These are phyloP conservation scores for Glaciozyma antarctica DNA, from an alignment of 768 basidiomycete species.

Conservation along the genomic window DNA sequence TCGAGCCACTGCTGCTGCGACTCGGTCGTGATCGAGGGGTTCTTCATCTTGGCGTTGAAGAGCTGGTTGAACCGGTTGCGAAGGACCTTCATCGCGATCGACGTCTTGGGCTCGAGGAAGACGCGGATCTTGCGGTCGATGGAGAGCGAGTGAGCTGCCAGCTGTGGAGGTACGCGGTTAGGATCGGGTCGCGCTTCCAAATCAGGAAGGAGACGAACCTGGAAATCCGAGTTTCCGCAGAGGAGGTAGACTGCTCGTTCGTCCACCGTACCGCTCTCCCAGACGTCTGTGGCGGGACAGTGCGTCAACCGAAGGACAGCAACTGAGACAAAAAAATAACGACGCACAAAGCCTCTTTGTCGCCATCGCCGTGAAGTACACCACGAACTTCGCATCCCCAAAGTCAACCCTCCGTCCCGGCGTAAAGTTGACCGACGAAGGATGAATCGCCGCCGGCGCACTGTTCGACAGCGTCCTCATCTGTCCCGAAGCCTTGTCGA, in stretches of 20 bases:
- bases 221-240: conserved; percentile 85
- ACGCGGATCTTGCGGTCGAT: conserved; percentile 82
- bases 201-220: conserved; percentile 35
- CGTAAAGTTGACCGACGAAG: conserved; percentile 81
- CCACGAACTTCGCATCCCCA: conserved; percentile 51
- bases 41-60: conserved; percentile 30
- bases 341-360: conserved; percentile 75
- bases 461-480: conserved; percentile 75
- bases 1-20: conserved; percentile 20
- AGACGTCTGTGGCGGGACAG: conserved; percentile 40
- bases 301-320: neutral
- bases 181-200: no score
- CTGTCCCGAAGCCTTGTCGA: conserved; percentile 55
- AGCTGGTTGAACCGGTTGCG: conserved; percentile 42
- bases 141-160: conserved; percentile 57
- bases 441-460: conserved; percentile 69
- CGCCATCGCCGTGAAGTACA: conserved; percentile 52
- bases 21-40: conserved; percentile 22
- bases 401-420: conserved; percentile 53
- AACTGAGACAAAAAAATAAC: neutral
- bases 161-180: conserved; percentile 42
- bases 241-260: conserved; percentile 69
- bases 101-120: conserved; percentile 57
- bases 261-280: conserved; percentile 86
- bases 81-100: conserved; percentile 69